phyloP scores from a whole-genome alignment of 345 rosid genomes.

The Nephelium lappaceum region DNA sequence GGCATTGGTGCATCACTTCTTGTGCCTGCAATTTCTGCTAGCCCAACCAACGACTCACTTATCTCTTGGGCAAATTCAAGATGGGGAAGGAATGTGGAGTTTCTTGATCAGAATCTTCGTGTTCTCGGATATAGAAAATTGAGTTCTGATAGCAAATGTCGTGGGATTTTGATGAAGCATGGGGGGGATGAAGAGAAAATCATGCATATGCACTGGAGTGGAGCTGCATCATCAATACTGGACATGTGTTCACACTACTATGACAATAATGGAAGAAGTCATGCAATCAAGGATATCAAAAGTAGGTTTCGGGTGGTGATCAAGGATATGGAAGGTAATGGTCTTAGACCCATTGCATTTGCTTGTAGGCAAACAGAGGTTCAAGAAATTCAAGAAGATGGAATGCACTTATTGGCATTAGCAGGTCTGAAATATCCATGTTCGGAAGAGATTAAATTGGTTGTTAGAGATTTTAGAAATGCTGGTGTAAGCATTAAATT shows the following conservation, averaged over 20 bases:
- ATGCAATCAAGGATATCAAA: not conserved
- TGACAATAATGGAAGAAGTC: constrained; percentile 18
- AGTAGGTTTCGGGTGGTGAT: constrained; percentile 11
- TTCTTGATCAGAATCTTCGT: constrained; percentile 3
- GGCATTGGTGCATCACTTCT: constrained; percentile 14
- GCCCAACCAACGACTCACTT: not conserved
- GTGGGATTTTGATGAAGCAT: constrained; percentile 18
- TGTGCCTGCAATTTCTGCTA: constrained; percentile 4
- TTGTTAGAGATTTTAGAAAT: not conserved
- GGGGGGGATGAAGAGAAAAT: constrained; percentile 8
- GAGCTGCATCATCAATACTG: constrained; percentile 28
- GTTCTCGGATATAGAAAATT: not conserved
- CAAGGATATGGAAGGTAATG: constrained; percentile 22
- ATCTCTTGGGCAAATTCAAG: constrained; percentile 25
- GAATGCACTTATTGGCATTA: constrained; percentile 20
- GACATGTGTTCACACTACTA: constrained; percentile 30
- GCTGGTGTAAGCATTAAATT: constrained; percentile 26
- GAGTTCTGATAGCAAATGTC: not conserved
- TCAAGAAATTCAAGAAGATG: constrained; percentile 11
- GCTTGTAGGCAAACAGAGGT: constrained; percentile 30
- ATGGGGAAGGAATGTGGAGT: constrained; percentile 11
- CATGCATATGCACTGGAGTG: constrained; percentile 26
- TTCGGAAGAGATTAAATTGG: not conserved
- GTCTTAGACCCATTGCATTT: constrained; percentile 28
- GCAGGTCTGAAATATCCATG: constrained; percentile 23